Evolutionary conservation across 805 yeast genomes (phyloP).

Genomic region (Sugiyamaella marilandica): DNA sequence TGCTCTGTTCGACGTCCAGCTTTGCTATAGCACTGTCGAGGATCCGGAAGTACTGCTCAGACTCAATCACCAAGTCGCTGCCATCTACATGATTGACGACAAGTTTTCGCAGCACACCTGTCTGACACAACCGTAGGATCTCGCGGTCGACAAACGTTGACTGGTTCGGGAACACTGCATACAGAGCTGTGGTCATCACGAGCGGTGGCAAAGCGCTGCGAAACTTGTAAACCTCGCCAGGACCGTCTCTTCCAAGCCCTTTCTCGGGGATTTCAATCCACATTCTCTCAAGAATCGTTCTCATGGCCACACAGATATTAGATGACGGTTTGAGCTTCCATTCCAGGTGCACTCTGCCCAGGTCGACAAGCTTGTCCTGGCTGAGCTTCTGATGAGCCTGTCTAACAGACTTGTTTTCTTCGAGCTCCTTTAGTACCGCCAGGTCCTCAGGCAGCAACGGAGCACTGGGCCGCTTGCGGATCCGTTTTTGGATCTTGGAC

Average conservation of each 20-base stretch:
- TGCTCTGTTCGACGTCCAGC: background rate
- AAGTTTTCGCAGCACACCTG: conserved; percentile 27
- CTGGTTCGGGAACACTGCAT: conserved; percentile 33
- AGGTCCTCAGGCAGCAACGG: conserved; percentile 22
- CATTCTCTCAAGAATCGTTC: conserved; percentile 24
- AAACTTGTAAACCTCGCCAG: conserved; percentile 25
- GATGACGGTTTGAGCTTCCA: conserved; percentile 15
- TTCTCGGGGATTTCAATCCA: conserved; percentile 33
- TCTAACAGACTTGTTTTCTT: conserved; percentile 20
- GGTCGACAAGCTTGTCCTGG: conserved; percentile 17
- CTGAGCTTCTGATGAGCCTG: conserved; percentile 12
- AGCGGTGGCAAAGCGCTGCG: conserved; percentile 30
- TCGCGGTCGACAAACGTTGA: conserved; percentile 36
- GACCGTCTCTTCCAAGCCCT: conserved; percentile 24
- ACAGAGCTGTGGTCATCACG: conserved; percentile 32
- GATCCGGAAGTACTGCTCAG: conserved; percentile 19
- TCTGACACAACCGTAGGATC: conserved; percentile 21
- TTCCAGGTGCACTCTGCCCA: conserved; percentile 18
- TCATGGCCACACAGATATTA: conserved; percentile 23
- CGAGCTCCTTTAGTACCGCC: conserved; percentile 20
- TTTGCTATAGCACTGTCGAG: conserved; percentile 8
- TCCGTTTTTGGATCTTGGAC: conserved; percentile 8
- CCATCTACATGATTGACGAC: conserved; percentile 28
- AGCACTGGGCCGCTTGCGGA: conserved; percentile 6
- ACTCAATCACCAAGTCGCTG: conserved; percentile 32